Percentiles rank a stretch among this genome's conserved stretches.
Evolutionary conservation across 2,329 filamentous ascomycete species (phyloP).

Genomic region (Alternaria ethzedia): DNA sequence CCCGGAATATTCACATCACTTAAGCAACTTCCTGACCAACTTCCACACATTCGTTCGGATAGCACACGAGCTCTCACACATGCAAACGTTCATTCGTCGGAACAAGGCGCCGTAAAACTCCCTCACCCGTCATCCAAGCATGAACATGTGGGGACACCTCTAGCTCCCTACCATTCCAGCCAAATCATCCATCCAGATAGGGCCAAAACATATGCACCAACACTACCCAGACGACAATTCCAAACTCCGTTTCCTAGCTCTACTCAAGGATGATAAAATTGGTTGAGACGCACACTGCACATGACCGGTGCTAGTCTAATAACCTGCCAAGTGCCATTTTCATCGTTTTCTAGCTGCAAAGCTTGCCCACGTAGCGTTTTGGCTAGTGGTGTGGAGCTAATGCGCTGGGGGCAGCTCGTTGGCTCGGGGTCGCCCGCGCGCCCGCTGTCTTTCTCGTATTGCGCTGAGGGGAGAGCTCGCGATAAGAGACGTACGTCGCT

Average conservation of each 20-base stretch:
- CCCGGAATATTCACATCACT: not conserved
- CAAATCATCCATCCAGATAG: not conserved
- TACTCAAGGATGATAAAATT: not conserved
- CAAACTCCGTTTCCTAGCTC: not conserved
- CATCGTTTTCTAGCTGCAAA: not conserved
- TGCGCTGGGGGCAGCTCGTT: not conserved
- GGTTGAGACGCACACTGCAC: not conserved
- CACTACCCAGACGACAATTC: not conserved
- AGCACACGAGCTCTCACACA: not conserved
- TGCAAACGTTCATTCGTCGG: not conserved
- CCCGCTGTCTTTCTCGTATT: slow-evolving; percentile 2
- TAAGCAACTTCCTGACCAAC: not conserved
- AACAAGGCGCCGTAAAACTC: not conserved
- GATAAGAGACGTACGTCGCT: not conserved
- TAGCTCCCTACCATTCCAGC: not conserved
- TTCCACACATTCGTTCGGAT: not conserved
- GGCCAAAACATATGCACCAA: not conserved
- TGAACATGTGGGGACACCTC: not conserved
- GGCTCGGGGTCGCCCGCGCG: not conserved
- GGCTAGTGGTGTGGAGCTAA: not conserved
- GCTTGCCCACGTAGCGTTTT: not conserved
- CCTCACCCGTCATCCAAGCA: not conserved
- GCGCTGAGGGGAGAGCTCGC: not conserved
- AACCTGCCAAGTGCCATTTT: not conserved
- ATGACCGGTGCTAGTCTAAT: not conserved